Evolutionary conservation across 2,329 filamentous ascomycete genomes (phyloP).

Genomic region (Coleophoma crateriformis): DNA sequence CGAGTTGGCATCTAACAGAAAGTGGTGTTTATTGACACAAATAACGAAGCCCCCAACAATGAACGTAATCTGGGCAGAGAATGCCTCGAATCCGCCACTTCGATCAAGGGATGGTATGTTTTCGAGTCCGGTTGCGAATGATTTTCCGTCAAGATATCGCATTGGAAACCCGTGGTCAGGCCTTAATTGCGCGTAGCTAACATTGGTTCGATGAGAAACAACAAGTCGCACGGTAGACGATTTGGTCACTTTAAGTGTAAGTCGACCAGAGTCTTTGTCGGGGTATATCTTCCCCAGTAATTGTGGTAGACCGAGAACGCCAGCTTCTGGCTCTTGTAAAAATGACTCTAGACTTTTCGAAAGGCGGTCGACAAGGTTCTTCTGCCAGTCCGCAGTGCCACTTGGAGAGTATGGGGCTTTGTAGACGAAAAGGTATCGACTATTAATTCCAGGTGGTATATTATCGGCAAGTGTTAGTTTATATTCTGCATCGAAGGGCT

Average conservation of each 20-base stretch:
- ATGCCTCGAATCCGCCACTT: background rate
- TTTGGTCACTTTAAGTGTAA: conserved; percentile 4
- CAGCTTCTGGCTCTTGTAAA: conserved; percentile 2
- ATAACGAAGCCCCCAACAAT: conserved; percentile 6
- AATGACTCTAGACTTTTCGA: conserved; percentile 2
- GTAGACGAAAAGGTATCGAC: conserved; percentile 3
- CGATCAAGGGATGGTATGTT: background rate
- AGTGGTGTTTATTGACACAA: conserved; percentile 5
- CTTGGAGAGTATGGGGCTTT: background rate
- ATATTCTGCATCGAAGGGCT: conserved; percentile 4
- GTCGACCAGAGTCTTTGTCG: background rate
- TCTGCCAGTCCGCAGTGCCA: background rate
- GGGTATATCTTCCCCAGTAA: conserved; percentile 3
- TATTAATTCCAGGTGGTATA: conserved; percentile 4
- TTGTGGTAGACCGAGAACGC: conserved; percentile 1
- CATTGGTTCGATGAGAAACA: background rate
- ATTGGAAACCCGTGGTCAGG: conserved; percentile 3
- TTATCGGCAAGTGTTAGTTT: conserved; percentile 3
- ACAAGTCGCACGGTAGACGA: conserved; percentile 1
- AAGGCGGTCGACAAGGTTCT: conserved; percentile 1
- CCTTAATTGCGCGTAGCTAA: conserved; percentile 1
- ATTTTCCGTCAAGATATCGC: background rate
- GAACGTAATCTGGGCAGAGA: conserved; percentile 5
- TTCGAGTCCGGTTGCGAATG: conserved; percentile 2
- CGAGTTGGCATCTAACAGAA: conserved; percentile 3